These are phyloP conservation scores for Glarea lozoyensis DNA, from an alignment of 495 filamentous ascomycete genomes.

Conservation along the genomic window DNA sequence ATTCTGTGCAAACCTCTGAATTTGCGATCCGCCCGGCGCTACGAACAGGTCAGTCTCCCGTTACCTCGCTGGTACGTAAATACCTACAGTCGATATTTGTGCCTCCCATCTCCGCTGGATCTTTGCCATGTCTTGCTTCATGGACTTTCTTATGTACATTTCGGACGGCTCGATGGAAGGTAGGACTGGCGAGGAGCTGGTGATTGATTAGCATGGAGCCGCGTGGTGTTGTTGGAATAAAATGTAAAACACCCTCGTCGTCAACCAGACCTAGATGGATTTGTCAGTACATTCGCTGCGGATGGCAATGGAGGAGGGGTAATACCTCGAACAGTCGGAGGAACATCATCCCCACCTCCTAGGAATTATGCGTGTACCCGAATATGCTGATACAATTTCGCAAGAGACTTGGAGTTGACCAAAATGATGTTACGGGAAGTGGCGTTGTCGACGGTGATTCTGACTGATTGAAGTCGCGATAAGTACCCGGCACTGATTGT, in stretches of 20 bases:
- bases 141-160: constrained; percentile 45
- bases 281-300: constrained; percentile 8
- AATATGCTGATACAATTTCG: too few relatives aligned
- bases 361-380: too few relatives aligned
- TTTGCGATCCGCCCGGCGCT: constrained; percentile 18
- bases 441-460: too few relatives aligned
- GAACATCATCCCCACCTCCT: too few relatives aligned
- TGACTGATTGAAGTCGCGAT: too few relatives aligned
- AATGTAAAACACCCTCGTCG: constrained; percentile 13
- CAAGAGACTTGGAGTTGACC: too few relatives aligned
- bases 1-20: constrained; percentile 39
- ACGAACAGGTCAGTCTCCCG: constrained; percentile 3
- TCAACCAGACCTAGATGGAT: constrained; percentile 22
- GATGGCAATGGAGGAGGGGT: constrained; percentile 13
- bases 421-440: too few relatives aligned
- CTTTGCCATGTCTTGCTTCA: constrained; percentile 41
- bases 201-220: constrained; percentile 4
- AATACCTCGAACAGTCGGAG: constrained; percentile 41
- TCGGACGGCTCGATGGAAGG: constrained; percentile 52
- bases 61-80: not conserved
- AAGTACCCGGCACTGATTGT: too few relatives aligned
- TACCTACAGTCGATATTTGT: constrained; percentile 46
- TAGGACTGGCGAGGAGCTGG: constrained; percentile 50
- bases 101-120: constrained; percentile 49
- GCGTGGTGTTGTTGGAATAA: not conserved